A percentile compares a stretch with the other conserved stretches of the same genome.
These are phyloP conservation scores for Phytophthora vignae DNA, from an alignment of 352 stramenopile genomes.

Conservation along the genomic window DNA sequence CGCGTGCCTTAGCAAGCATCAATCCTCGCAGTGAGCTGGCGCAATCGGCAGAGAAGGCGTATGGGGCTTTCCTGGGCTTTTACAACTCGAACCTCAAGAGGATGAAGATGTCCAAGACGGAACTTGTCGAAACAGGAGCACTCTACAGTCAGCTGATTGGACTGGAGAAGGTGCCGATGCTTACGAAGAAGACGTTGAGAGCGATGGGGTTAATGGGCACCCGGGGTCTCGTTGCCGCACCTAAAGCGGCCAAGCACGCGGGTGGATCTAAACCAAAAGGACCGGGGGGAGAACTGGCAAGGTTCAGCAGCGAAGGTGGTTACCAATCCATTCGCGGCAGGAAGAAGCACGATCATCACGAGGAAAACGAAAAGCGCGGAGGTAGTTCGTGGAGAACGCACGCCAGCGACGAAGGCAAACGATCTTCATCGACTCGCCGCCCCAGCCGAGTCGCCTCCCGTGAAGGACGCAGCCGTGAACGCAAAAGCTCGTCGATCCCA, in stretches of 20 bases:
- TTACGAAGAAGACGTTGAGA: constrained; percentile 87
- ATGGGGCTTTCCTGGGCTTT: constrained; percentile 95
- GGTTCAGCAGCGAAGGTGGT: constrained; percentile 19
- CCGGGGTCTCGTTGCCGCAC: constrained; percentile 55
- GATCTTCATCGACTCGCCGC: background rate
- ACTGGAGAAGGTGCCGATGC: constrained; percentile 62
- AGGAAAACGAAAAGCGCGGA: constrained; percentile 7
- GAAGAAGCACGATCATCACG: constrained; percentile 12
- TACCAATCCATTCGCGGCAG: constrained; percentile 26
- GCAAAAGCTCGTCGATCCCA: constrained; percentile 19
- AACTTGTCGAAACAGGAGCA: constrained; percentile 84
- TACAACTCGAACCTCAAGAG: constrained; percentile 91
- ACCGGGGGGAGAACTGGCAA: constrained; percentile 18
- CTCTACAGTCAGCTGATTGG: constrained; percentile 67
- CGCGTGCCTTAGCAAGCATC: constrained; percentile 44
- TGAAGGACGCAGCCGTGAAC: constrained; percentile 16
- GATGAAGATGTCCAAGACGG: constrained; percentile 53
- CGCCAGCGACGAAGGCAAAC: constrained; percentile 14
- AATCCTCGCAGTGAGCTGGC: constrained; percentile 57
- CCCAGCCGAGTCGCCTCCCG: constrained; percentile 16
- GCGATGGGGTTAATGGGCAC: constrained; percentile 86
- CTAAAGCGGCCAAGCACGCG: constrained; percentile 21
- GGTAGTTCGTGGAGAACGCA: constrained; percentile 27
- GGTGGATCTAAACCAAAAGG: constrained; percentile 17
- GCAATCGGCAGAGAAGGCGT: constrained; percentile 85